Conservation (phyloP, 176 grass and related monocot genomes). For the Oryza rufipogon region DNA sequence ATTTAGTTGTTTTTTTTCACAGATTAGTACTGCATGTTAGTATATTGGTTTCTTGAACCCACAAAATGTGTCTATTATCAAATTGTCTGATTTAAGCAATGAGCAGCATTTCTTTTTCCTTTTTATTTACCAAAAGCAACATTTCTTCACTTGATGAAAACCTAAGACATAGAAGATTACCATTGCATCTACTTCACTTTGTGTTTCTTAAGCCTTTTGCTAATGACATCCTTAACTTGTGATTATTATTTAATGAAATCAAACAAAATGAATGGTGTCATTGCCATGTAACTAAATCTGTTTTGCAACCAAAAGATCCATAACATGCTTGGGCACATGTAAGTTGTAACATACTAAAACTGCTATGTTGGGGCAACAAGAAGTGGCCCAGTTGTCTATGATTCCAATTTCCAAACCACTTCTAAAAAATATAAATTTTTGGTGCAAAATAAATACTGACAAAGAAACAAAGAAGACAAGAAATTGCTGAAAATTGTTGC, state of each 20-base stretch:
- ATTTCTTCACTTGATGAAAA: constrained; percentile 15
- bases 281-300: constrained; percentile 36
- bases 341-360: neutral
- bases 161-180: neutral
- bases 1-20: constrained; percentile 22
- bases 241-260: constrained; percentile 25
- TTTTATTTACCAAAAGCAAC: neutral
- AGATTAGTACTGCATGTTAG: neutral
- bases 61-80: neutral
- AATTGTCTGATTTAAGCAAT: constrained; percentile 19
- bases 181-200: neutral
- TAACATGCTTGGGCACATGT: neutral
- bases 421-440: neutral
- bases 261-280: constrained; percentile 17
- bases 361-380: neutral
- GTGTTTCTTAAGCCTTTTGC: neutral
- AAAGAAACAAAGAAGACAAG: constrained; percentile 23
- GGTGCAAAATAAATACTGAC: constrained; percentile 4
- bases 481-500: neutral
- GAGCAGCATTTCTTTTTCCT: constrained; percentile 1
- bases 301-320: constrained; percentile 21
- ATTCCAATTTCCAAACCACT: neutral
- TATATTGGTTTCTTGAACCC: constrained; percentile 10
- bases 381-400: constrained; percentile 5
- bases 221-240: constrained; percentile 9